Conservation (phyloP, 495 filamentous ascomycete genomes). For the Viridothelium virens region DNA sequence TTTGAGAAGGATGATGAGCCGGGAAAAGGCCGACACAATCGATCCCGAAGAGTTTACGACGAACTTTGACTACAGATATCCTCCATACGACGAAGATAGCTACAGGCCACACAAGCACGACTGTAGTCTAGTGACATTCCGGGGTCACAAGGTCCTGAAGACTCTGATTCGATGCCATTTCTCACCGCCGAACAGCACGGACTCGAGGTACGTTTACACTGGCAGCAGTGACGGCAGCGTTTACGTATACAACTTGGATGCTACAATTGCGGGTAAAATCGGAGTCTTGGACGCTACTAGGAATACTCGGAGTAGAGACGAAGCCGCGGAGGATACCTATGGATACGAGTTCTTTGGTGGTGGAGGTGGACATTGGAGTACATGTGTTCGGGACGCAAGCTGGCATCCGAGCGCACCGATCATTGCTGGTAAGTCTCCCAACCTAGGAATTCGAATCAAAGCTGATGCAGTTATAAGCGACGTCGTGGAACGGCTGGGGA, state of each 20-base stretch:
- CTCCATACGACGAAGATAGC: constrained; percentile 56
- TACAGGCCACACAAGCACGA: constrained; percentile 76
- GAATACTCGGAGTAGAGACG: constrained; percentile 45
- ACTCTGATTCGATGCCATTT: constrained; percentile 96
- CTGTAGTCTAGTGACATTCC: constrained; percentile 87
- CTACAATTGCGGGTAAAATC: constrained; percentile 71
- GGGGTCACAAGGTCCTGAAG: constrained; percentile 76
- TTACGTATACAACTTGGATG: constrained; percentile 90
- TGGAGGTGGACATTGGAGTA: constrained; percentile 51
- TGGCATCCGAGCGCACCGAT: constrained; percentile 92
- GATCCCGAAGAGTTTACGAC: constrained; percentile 48
- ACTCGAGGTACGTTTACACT: constrained; percentile 87
- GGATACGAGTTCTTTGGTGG: constrained; percentile 29
- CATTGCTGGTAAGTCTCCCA: constrained; percentile 60
- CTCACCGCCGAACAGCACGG: constrained; percentile 78
- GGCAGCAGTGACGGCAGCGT: constrained; percentile 83
- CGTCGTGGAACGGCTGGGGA: constrained; percentile 69
- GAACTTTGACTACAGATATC: constrained; percentile 81
- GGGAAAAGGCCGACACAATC: constrained; percentile 51
- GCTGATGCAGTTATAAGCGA: constrained; percentile 44
- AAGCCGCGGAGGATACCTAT: constrained; percentile 26
- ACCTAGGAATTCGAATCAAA: constrained; percentile 19
- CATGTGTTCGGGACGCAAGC: constrained; percentile 83
- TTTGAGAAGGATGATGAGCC: constrained; percentile 71
- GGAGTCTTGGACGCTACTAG: constrained; percentile 64